phyloP scores from a whole-genome alignment of 2,329 filamentous ascomycete genomes.

The Fusarium newnesense region DNA sequence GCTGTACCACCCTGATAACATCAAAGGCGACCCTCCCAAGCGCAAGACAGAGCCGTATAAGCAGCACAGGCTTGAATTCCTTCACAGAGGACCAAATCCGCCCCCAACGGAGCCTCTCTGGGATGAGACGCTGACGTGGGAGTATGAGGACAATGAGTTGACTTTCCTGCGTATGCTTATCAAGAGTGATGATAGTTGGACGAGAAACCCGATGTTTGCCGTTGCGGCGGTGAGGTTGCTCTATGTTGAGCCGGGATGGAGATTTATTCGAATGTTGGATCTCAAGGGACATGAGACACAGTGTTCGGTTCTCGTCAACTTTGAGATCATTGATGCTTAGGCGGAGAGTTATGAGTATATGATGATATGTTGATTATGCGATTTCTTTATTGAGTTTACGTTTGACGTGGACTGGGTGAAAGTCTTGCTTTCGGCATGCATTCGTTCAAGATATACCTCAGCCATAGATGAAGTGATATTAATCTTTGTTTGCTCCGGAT shows the following conservation, averaged over 20 bases:
- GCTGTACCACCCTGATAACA: conserved; percentile 66
- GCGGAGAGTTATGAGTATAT: conserved; percentile 3
- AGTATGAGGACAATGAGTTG: conserved; percentile 74
- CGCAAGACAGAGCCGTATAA: conserved; percentile 70
- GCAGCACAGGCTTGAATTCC: conserved; percentile 65
- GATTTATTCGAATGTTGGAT: conserved; percentile 72
- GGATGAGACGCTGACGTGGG: conserved; percentile 75
- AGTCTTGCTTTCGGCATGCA: background rate
- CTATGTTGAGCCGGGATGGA: conserved; percentile 68
- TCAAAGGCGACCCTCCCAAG: conserved; percentile 63
- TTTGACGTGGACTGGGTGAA: background rate
- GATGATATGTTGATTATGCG: background rate
- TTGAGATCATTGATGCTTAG: conserved; percentile 62
- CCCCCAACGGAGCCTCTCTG: conserved; percentile 70
- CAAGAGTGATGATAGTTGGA: conserved; percentile 73
- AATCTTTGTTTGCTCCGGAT: background rate
- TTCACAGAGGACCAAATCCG: conserved; percentile 68
- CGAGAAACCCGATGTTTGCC: conserved; percentile 69
- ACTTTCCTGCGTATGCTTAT: conserved; percentile 72
- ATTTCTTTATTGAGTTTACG: background rate
- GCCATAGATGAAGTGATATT: background rate
- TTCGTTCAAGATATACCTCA: background rate
- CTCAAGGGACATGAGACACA: conserved; percentile 71
- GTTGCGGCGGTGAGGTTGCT: conserved; percentile 69
- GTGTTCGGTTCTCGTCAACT: conserved; percentile 70